Evolutionary conservation across 2,329 filamentous ascomycete genomes (phyloP).

Genomic region (Bipolaris zeicola): DNA sequence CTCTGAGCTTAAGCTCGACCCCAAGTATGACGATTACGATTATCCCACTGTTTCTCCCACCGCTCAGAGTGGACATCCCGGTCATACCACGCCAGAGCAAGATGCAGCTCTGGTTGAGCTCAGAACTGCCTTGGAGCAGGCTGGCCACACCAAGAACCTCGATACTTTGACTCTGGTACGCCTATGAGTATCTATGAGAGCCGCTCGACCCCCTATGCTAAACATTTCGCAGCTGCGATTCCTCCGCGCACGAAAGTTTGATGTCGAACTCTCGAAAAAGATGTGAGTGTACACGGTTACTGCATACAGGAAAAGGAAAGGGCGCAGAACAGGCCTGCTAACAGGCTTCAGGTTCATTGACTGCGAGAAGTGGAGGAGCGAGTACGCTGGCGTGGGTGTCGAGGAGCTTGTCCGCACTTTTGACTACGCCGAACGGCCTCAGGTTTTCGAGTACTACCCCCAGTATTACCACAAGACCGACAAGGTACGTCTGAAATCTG

Average conservation of each 20-base stretch:
- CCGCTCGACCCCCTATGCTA: constrained; percentile 20
- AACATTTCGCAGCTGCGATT: constrained; percentile 71
- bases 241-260: constrained; percentile 92
- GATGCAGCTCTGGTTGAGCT: constrained; percentile 89
- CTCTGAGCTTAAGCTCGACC: constrained; percentile 63
- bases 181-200: not conserved
- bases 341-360: constrained; percentile 76
- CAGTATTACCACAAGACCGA: constrained; percentile 99
- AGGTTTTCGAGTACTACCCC: constrained; percentile 90
- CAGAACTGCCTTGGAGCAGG: constrained; percentile 79
- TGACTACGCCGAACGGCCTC: constrained; percentile 82
- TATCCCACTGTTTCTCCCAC: constrained; percentile 80
- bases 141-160: constrained; percentile 80
- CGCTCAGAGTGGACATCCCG: constrained; percentile 77
- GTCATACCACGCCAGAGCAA: constrained; percentile 83
- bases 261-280: constrained; percentile 78
- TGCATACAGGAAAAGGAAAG: not conserved
- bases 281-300: constrained; percentile 68
- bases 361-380: constrained; percentile 87
- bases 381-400: constrained; percentile 70
- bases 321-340: constrained; percentile 17
- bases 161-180: constrained; percentile 90
- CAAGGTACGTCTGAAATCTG: constrained; percentile 58
- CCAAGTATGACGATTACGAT: constrained; percentile 97
- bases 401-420: constrained; percentile 81